Conservation (phyloP, 2,329 filamentous ascomycete genomes). For the Colletotrichum sp. region DNA sequence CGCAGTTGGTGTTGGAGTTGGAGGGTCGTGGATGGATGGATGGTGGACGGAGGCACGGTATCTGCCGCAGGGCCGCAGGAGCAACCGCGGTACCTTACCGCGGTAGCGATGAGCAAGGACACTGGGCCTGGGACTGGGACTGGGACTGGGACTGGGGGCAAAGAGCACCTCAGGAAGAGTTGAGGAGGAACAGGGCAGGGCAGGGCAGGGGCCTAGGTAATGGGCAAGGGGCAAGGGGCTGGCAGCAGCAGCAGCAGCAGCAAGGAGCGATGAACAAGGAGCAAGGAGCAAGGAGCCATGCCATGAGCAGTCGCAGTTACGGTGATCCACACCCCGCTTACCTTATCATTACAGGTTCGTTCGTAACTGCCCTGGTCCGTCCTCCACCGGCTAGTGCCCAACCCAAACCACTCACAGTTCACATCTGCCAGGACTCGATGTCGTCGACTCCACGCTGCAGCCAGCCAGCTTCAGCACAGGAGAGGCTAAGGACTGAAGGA, state of each 20-base stretch:
- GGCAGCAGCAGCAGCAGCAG: background rate
- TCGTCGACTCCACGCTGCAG: background rate
- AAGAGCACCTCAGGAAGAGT: background rate
- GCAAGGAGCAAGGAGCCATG: background rate
- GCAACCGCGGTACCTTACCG: constrained; percentile 13
- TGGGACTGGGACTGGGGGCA: background rate
- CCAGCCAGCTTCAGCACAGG: background rate
- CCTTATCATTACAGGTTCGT: constrained; percentile 19
- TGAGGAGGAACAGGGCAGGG: background rate
- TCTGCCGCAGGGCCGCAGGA: constrained; percentile 5
- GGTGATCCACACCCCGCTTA: constrained; percentile 14
- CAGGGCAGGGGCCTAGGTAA: background rate
- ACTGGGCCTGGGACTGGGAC: background rate
- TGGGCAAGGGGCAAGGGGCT: background rate
- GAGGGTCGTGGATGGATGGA: background rate
- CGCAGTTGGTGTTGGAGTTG: background rate
- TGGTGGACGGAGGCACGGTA: constrained; percentile 11
- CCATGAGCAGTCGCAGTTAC: background rate
- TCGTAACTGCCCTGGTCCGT: background rate
- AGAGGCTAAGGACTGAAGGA: background rate
- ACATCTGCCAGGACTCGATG: background rate
- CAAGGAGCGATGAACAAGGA: background rate
- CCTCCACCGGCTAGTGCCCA: background rate
- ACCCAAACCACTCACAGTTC: background rate
- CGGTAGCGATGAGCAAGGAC: background rate